Base-by-base conservation (phyloP, 352 stramenopile genomes). In the Paralagenidium karlingii region DNA sequence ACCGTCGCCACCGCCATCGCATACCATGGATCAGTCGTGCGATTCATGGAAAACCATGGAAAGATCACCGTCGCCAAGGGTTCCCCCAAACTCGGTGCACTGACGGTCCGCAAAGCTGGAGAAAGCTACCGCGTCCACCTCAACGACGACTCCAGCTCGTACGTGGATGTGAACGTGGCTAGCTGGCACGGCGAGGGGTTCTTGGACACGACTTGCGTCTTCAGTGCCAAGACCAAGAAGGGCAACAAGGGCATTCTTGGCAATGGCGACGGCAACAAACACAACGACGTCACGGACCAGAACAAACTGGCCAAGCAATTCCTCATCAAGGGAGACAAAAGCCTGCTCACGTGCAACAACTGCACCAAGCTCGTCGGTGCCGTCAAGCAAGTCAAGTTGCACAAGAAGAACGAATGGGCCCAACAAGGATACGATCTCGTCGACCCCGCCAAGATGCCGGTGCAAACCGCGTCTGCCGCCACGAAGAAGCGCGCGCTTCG, bases 181-280 rank as follows among this genome's bases (percentile, higher is more conserved):
- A n/a, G n/a, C n/a, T n/a, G n/a, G n/a, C n/a, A n/a, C n/a, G n/a
- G 11, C 5, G 5, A 37, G 16, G 25, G 37, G n/a, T 45, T 38
- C 39, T 26, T 29, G 19, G 24, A 21, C 18, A 18, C 37, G 8
- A 45, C 24, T 13, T 16, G 34, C 28, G 26, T 18, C 6, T 6
- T 45, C 5, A 18, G 26, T 10, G 39, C 39, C 10, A 18, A 18
- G 7, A 28, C 27, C 11, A 28, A 27, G 15, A 20, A 45, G 10
- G 16, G 28, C 12, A 20, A 19, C 16, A 34, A 37, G 16, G 39
- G 39, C 4, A n/a, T 45, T 13, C 16, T 45, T n/a, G 39, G 39
- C 39, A 45, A 45, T 29, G 24, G 39, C 15, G 37, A 45, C 26
- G 39, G 27, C 19, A 37, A 45, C 20, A n/a, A 26, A 24, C 13